Base-by-base conservation (phyloP, 1,284 basidiomycete species). In the Heterobasidion parviporum region DNA sequence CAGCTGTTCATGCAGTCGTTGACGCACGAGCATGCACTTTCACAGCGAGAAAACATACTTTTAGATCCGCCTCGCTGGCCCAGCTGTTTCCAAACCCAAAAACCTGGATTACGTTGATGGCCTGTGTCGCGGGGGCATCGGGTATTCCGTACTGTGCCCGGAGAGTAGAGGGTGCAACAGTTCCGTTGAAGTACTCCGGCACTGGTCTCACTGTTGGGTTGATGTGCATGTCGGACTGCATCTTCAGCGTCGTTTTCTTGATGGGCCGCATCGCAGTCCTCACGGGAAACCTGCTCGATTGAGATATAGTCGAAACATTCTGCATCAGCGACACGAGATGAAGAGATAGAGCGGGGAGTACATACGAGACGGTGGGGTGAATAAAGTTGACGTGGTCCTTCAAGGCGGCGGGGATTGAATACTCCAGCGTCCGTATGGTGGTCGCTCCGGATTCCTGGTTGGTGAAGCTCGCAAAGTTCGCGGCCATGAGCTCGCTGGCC, bases 131-230 rank as follows among this genome's bases (percentile, higher is more conserved):
- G 1, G 54, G 52, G 9, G 65, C 65, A 7, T 63, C 59, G 9
- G 70, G 69, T 43, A 71, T 69, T 33, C 65, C 67, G 57, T 71
- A 69, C 1, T 71, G 58, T 2, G 57, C 62, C 46, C 68, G 61
- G 34, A 69, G 50, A 55, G 68, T 68, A 26, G 62, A 56, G n/a
- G 66, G 68, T 8, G 66, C 67, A 32, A 67, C 60, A 8, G 26
- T 26, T 26, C 26, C 26, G 3, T 26, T 26, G 26, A 2, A 26
- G 26, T 2, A 1, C 26, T 26, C 26, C 26, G 26, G 26, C 26
- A 26, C 26, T 3, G 26, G 26, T 3, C 26, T 26, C 5, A 26
- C 26, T 26, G 26, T 26, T 3, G 26, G 3, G 26, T 26, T 26
- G 26, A 26, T 26, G 3, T 26, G 3, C 26, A 26, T 5, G 26